These are phyloP conservation scores for Gliomastix tumulicola DNA, from an alignment of 2,329 filamentous ascomycete genomes.

Conservation along the genomic window DNA sequence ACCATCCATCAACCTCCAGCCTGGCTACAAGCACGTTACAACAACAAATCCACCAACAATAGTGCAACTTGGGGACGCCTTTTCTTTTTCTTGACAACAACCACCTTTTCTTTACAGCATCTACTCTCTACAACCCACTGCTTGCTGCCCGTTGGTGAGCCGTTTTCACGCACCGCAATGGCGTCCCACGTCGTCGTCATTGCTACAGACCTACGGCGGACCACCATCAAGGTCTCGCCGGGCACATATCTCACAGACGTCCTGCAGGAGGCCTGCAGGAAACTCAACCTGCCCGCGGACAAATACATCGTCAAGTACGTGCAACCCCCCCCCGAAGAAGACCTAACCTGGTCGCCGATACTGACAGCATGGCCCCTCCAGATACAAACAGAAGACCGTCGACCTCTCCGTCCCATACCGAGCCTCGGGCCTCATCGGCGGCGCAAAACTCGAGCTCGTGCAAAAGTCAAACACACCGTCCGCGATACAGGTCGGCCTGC, in stretches of 20 bases:
- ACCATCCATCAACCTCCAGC: too few relatives aligned
- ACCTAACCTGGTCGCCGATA: too few relatives aligned
- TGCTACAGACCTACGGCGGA: slow-evolving; percentile 68
- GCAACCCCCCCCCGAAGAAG: not conserved
- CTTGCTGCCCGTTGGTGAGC: too few relatives aligned
- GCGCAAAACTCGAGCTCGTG: slow-evolving; percentile 89
- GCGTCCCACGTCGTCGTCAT: slow-evolving; percentile 85
- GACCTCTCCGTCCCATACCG: slow-evolving; percentile 82
- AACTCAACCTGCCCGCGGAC: slow-evolving; percentile 65
- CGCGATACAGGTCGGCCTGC: slow-evolving; percentile 81
- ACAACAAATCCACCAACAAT: too few relatives aligned
- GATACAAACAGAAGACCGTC: slow-evolving; percentile 76
- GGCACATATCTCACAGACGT: slow-evolving; percentile 78
- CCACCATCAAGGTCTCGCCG: slow-evolving; percentile 76
- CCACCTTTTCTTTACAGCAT: too few relatives aligned
- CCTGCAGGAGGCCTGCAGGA: slow-evolving; percentile 78
- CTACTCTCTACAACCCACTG: too few relatives aligned
- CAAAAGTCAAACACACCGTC: slow-evolving; percentile 79
- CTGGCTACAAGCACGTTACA: too few relatives aligned
- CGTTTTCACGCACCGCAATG: too few relatives aligned
- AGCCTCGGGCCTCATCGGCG: slow-evolving; percentile 72
- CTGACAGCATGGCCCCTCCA: slow-evolving; percentile 28
- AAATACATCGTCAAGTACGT: slow-evolving; percentile 75
- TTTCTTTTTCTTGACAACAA: too few relatives aligned
- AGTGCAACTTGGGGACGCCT: too few relatives aligned